phyloP scores from a whole-genome alignment of 148 eudicot species.

The Spergularia bocconei region DNA sequence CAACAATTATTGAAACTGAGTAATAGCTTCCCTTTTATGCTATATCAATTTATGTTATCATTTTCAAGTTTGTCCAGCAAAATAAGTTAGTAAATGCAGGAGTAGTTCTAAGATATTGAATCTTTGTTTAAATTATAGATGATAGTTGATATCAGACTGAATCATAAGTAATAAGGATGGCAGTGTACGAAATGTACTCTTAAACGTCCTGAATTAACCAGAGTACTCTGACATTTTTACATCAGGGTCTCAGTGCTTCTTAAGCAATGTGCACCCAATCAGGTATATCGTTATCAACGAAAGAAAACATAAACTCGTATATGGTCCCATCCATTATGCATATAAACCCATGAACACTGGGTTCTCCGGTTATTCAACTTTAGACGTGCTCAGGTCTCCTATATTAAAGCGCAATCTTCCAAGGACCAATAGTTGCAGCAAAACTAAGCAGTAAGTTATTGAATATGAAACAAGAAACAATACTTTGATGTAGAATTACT shows the following conservation, averaged over 20 bases:
- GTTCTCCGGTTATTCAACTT: not conserved
- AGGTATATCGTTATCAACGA: too few species aligned
- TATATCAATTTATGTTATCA: not conserved
- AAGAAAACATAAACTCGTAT: too few species aligned
- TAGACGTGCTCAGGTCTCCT: not conserved
- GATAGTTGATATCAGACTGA: too few species aligned
- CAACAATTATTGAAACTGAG: not conserved
- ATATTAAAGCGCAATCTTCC: not conserved
- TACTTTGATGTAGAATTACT: slow-evolving; percentile 80
- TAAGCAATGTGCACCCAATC: too few species aligned
- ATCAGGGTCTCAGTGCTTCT: not conserved
- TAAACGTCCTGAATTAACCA: not conserved
- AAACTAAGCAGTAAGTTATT: slow-evolving; percentile 7
- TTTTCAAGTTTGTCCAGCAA: not conserved
- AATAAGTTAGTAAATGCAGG: too few species aligned
- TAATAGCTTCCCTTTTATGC: not conserved
- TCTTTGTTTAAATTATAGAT: too few species aligned
- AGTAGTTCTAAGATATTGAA: too few species aligned
- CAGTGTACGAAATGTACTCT: not conserved
- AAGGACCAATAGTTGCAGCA: too few species aligned
- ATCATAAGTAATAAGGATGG: not conserved
- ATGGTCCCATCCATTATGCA: too few species aligned
- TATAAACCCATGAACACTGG: too few species aligned
- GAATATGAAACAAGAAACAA: slow-evolving; percentile 46
- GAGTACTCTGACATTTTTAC: not conserved